Conservation (phyloP, 306 rosid species). For the Lotus japonicus region DNA sequence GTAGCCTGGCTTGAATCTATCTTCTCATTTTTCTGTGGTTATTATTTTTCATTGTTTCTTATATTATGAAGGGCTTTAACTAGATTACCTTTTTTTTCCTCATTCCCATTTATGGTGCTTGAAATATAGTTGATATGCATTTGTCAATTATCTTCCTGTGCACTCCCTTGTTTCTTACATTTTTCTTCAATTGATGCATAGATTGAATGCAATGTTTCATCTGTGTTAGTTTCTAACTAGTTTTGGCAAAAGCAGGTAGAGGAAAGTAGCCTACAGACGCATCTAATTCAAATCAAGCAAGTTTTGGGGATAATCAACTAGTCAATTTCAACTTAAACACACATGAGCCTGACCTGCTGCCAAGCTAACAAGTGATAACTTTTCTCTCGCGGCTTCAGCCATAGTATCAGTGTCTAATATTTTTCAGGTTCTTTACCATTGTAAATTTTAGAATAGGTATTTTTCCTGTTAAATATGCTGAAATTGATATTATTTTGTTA, state of each 20-base stretch:
- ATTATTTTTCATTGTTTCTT: neutral
- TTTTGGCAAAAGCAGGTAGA: constrained; percentile 50
- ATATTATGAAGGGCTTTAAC: neutral
- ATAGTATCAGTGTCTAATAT: neutral
- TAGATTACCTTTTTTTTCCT: neutral
- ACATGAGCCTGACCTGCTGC: constrained; percentile 34
- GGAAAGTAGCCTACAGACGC: constrained; percentile 72
- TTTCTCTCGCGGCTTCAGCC: constrained; percentile 19
- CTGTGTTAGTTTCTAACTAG: constrained; percentile 15
- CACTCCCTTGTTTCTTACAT: too few relatives aligned
- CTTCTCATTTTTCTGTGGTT: neutral
- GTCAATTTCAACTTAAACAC: constrained; percentile 29
- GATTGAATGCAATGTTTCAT: neutral
- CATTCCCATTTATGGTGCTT: too few relatives aligned
- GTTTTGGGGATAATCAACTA: constrained; percentile 27
- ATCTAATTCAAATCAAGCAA: constrained; percentile 57
- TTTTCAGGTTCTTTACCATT: constrained; percentile 29
- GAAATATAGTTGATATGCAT: too few relatives aligned
- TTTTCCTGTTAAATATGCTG: neutral
- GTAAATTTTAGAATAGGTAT: constrained; percentile 33
- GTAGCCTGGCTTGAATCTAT: neutral
- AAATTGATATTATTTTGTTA: constrained; percentile 24
- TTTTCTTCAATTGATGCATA: neutral
- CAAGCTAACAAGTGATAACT: constrained; percentile 15
- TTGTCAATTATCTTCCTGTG: neutral